Evolutionary conservation across 148 eudicot species (phyloP).

Genomic region (Euryodendron excelsum): DNA sequence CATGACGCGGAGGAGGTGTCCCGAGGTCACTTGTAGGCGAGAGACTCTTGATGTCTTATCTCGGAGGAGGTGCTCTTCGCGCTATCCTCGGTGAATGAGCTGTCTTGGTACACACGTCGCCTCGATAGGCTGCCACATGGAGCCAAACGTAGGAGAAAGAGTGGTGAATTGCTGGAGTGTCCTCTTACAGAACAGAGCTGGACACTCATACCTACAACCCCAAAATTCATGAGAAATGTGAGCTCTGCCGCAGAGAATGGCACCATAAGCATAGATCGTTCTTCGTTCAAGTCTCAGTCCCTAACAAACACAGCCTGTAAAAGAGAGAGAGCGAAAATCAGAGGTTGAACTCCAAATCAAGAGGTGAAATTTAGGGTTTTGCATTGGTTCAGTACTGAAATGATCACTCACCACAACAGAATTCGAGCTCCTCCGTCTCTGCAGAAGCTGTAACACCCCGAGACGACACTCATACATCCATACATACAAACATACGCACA

Average conservation of each 20-base stretch:
- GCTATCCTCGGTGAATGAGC: too few relatives aligned
- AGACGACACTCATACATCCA: not conserved
- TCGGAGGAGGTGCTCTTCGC: too few relatives aligned
- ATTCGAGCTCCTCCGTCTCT: constrained; percentile 3
- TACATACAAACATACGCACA: too few relatives aligned
- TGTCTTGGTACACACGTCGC: too few relatives aligned
- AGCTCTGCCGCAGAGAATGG: not conserved
- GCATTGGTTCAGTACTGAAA: not conserved
- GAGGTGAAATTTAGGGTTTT: not conserved
- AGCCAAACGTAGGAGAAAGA: too few relatives aligned
- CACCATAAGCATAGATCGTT: not conserved
- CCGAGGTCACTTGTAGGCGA: too few relatives aligned
- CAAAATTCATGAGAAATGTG: not conserved
- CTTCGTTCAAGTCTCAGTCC: not conserved
- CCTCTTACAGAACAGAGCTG: too few relatives aligned
- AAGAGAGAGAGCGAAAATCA: not conserved
- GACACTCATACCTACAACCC: not conserved
- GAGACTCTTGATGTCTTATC: too few relatives aligned
- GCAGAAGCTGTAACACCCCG: not conserved
- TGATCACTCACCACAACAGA: not conserved
- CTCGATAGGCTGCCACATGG: too few relatives aligned
- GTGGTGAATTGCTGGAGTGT: too few relatives aligned
- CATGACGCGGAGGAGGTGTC: too few relatives aligned
- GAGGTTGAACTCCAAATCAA: not conserved
- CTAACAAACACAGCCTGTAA: not conserved